Evolutionary conservation across 164 flowering plant species (phyloP).

Genomic region (Umbellularia californica): DNA sequence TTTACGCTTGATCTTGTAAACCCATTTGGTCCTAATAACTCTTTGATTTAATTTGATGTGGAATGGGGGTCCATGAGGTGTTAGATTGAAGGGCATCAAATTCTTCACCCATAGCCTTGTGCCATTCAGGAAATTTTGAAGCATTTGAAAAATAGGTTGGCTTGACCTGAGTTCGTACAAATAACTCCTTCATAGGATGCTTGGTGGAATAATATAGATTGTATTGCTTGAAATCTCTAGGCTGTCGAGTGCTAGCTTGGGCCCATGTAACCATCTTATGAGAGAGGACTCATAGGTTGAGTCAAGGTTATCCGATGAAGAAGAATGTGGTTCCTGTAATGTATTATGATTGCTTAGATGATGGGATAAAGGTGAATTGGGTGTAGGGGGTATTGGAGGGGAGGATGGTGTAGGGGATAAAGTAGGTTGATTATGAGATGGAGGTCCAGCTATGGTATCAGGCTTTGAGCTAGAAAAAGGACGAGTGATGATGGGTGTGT

Average conservation of each 20-base stretch:
- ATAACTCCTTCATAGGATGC: not conserved
- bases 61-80: not conserved
- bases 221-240: not conserved
- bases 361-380: too few relatives aligned
- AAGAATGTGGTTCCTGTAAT: too few relatives aligned
- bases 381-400: too few relatives aligned
- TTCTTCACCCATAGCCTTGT: not conserved
- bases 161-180: not conserved
- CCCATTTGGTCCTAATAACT: not conserved
- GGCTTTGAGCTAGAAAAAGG: not conserved
- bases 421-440: too few relatives aligned
- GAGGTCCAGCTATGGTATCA: too few relatives aligned
- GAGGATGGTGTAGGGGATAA: too few relatives aligned
- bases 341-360: too few relatives aligned
- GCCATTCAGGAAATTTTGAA: not conserved
- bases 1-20: constrained; percentile 1
- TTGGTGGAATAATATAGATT: not conserved
- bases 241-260: not conserved
- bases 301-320: not conserved
- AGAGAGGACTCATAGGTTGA: not conserved
- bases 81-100: not conserved
- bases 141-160: not conserved
- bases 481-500: not conserved
- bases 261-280: not conserved
- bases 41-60: not conserved